Evolutionary conservation across 2,329 filamentous ascomycete genomes (phyloP).

Genomic region (Colletotrichum sp.): DNA sequence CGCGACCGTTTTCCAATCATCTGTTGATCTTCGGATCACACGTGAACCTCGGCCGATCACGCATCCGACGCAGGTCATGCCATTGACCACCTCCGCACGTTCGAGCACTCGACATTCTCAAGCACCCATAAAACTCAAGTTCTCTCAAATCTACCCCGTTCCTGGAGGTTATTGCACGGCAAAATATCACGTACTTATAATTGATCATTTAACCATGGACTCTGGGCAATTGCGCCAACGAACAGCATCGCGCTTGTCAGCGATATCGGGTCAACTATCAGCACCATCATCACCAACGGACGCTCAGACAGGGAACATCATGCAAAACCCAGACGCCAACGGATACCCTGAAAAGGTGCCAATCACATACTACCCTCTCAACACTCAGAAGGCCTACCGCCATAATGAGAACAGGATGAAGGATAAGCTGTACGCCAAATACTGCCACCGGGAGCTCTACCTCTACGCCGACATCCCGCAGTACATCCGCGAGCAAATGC

Average conservation of each 20-base stretch:
- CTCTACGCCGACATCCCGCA: slow-evolving; percentile 14
- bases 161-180: not conserved
- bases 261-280: not conserved
- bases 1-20: not conserved
- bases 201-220: not conserved
- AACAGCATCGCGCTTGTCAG: not conserved
- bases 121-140: not conserved
- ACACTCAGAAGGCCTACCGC: not conserved
- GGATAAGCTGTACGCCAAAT: slow-evolving; percentile 8
- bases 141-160: not conserved
- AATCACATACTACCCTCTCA: slow-evolving; percentile 8
- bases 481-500: slow-evolving; percentile 6
- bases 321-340: not conserved
- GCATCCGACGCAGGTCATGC: not conserved
- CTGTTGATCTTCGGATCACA: not conserved
- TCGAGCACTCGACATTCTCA: not conserved
- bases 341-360: slow-evolving; percentile 12
- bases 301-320: not conserved
- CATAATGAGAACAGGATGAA: slow-evolving; percentile 9
- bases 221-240: not conserved
- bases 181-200: not conserved
- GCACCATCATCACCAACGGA: not conserved
- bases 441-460: not conserved
- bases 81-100: not conserved
- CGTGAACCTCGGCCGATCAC: not conserved